These are phyloP conservation scores for Microthlaspi erraticum DNA, from an alignment of 345 rosid genomes.

Conservation along the genomic window DNA sequence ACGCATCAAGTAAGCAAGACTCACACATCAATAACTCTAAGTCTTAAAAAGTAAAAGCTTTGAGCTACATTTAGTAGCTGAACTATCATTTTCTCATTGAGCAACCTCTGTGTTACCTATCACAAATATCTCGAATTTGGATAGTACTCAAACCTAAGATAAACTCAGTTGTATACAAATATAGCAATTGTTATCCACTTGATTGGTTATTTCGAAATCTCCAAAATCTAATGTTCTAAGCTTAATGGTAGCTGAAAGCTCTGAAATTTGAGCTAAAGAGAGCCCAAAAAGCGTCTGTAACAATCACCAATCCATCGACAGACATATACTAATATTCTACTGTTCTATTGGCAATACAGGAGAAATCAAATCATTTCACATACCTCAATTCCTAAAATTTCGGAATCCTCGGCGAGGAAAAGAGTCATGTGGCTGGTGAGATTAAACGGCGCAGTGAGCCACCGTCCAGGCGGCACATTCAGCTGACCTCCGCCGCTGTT, in stretches of 20 bases:
- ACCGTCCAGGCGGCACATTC: constrained; percentile 89
- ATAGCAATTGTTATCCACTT: no score
- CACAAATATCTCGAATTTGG: no score
- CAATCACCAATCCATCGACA: background rate
- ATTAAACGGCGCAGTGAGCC: constrained; percentile 98
- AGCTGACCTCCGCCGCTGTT: constrained; percentile 92
- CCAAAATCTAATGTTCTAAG: constrained; percentile 2
- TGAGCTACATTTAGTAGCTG: no score
- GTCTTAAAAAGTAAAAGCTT: no score
- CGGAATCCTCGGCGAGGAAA: constrained; percentile 84
- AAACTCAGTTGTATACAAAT: no score
- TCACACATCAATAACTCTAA: no score
- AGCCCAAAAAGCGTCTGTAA: background rate
- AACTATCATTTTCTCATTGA: no score
- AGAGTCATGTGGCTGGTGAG: constrained; percentile 92
- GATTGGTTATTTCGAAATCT: no score
- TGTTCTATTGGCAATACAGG: background rate
- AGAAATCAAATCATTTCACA: constrained; percentile 21
- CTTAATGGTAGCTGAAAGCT: background rate
- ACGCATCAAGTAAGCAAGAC: background rate
- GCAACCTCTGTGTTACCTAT: no score
- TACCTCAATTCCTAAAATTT: constrained; percentile 86
- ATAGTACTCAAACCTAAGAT: no score
- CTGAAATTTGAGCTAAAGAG: constrained; percentile 3
- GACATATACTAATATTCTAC: background rate